Percentiles rank a stretch among this genome's conserved stretches.
Evolutionary conservation across 257 asterid genomes (phyloP).

Genomic region (Solanum bulbocastanum): DNA sequence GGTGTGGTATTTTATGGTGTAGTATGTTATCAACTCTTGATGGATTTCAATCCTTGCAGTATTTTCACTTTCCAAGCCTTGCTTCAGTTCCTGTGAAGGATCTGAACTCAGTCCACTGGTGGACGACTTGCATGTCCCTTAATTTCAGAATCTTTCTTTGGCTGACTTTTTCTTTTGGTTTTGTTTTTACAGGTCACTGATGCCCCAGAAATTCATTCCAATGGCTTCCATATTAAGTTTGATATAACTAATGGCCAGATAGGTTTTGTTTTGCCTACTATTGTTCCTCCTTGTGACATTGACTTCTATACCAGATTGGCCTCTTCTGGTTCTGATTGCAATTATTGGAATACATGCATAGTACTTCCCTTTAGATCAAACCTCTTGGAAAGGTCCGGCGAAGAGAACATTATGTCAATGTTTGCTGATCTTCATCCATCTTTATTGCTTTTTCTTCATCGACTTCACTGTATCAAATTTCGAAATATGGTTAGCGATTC

Average conservation of each 20-base stretch:
- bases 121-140: not conserved
- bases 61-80: not conserved
- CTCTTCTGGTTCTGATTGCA: constrained; percentile 28
- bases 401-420: constrained; percentile 69
- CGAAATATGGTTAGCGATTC: constrained; percentile 60
- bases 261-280: constrained; percentile 91
- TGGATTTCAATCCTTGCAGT: not conserved
- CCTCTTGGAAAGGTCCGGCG: constrained; percentile 33
- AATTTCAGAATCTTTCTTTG: not conserved
- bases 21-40: not conserved
- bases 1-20: not conserved
- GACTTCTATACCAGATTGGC: constrained; percentile 49
- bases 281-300: constrained; percentile 74
- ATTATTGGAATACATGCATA: constrained; percentile 81
- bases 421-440: constrained; percentile 91
- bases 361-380: constrained; percentile 77
- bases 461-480: constrained; percentile 49
- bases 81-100: not conserved
- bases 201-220: constrained; percentile 96
- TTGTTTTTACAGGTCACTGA: constrained; percentile 57
- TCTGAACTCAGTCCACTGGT: not conserved
- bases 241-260: constrained; percentile 87
- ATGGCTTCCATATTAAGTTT: constrained; percentile 86
- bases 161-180: not conserved
- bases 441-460: constrained; percentile 46